Conservation (phyloP, 2,329 filamentous ascomycete species). For the Microcyclospora pomicola region DNA sequence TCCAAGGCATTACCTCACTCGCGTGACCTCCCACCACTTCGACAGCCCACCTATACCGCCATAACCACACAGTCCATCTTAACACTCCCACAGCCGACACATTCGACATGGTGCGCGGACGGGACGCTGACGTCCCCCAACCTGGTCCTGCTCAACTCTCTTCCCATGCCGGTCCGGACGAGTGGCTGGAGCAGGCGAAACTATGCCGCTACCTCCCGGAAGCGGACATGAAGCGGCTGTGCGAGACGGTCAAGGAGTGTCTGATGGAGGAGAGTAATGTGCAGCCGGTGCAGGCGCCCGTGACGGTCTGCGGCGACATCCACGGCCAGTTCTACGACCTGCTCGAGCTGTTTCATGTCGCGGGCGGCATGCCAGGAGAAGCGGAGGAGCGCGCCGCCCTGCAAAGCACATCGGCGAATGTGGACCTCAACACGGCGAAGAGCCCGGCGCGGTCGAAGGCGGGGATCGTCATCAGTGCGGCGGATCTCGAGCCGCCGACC, state of each 20-base stretch:
- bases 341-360: constrained; percentile 89
- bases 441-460: constrained; percentile 6
- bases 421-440: constrained; percentile 11
- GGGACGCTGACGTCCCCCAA: constrained; percentile 54
- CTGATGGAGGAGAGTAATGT: constrained; percentile 99
- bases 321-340: constrained; percentile 98
- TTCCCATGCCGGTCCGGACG: constrained; percentile 73
- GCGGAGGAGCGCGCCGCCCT: constrained; percentile 15
- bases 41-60: no score
- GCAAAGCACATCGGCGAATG: constrained; percentile 3
- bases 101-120: constrained; percentile 32
- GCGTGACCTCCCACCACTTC: no score
- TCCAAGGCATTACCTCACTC: no score
- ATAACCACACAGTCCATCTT: no score
- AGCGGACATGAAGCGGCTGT: constrained; percentile 94
- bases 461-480: constrained; percentile 60
- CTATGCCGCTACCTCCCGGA: constrained; percentile 96
- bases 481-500: constrained; percentile 80
- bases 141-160: constrained; percentile 79
- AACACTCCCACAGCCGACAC: background rate
- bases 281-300: constrained; percentile 89
- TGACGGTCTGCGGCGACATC: constrained; percentile 95
- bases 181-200: constrained; percentile 94
- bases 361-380: constrained; percentile 90
- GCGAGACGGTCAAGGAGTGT: constrained; percentile 96